These are phyloP conservation scores for Meyerozyma smithsonii DNA, from an alignment of 1,139 yeast species.

Conservation along the genomic window DNA sequence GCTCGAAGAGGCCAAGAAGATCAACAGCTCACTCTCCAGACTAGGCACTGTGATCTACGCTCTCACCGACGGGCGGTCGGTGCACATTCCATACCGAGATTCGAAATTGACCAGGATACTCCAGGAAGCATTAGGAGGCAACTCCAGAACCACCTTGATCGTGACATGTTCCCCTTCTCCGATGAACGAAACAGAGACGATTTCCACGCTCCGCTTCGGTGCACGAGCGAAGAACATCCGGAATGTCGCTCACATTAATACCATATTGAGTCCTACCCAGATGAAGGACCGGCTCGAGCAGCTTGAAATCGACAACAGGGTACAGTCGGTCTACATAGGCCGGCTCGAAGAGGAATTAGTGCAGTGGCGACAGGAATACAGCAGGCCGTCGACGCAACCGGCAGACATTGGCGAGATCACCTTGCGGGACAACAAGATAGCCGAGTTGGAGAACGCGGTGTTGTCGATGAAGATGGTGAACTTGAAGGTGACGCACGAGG, in stretches of 20 bases:
- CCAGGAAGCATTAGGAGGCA: slow-evolving; percentile 86
- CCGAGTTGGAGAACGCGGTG: slow-evolving; percentile 34
- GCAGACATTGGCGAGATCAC: slow-evolving; percentile 22
- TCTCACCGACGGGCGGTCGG: slow-evolving; percentile 62
- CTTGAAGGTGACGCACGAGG: slow-evolving; percentile 39
- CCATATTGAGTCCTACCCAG: slow-evolving; percentile 59
- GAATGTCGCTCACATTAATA: slow-evolving; percentile 64
- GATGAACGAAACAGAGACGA: slow-evolving; percentile 60
- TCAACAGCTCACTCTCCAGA: slow-evolving; percentile 72
- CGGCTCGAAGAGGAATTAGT: slow-evolving; percentile 49
- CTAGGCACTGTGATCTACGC: slow-evolving; percentile 81
- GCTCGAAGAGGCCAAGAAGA: slow-evolving; percentile 79
- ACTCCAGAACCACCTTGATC: slow-evolving; percentile 74
- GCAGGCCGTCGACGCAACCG: slow-evolving; percentile 9
- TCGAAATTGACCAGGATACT: slow-evolving; percentile 78
- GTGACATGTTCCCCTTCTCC: slow-evolving; percentile 73
- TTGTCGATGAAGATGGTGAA: slow-evolving; percentile 33
- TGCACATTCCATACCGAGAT: slow-evolving; percentile 76
- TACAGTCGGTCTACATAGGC: slow-evolving; percentile 37
- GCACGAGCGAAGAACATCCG: slow-evolving; percentile 69
- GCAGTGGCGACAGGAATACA: slow-evolving; percentile 13
- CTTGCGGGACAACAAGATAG: slow-evolving; percentile 33
- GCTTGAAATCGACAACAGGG: slow-evolving; percentile 45
- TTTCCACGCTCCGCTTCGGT: slow-evolving; percentile 79
- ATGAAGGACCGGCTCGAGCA: slow-evolving; percentile 46